Conservation (phyloP, 1,284 basidiomycete species). For the Kwoniella shivajii region DNA sequence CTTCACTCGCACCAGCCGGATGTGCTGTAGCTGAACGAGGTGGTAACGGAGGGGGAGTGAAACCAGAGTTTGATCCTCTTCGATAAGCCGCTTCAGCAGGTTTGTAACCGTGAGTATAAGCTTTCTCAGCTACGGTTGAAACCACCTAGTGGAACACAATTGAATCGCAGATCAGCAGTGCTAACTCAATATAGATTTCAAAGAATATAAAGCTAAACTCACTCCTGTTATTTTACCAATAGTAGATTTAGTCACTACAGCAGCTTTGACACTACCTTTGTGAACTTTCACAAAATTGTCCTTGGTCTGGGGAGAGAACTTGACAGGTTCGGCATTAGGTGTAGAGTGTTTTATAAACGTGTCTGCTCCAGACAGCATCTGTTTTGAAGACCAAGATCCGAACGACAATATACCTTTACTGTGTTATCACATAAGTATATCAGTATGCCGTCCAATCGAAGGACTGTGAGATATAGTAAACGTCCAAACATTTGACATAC, state of each 20-base stretch:
- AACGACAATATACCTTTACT: conserved; percentile 71
- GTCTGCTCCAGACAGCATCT: conserved; percentile 65
- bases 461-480: neutral
- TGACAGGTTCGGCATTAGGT: conserved; percentile 60
- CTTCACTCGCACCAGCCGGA: neutral
- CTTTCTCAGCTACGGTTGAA: conserved; percentile 35
- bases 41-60: conserved; percentile 11
- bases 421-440: neutral
- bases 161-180: neutral
- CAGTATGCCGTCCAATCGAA: neutral
- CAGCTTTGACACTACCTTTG: conserved; percentile 66
- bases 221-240: conserved; percentile 65
- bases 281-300: conserved; percentile 65
- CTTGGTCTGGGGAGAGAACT: conserved; percentile 65
- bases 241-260: conserved; percentile 67
- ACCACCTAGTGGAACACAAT: conserved; percentile 31
- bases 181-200: too few species aligned
- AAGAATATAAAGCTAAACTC: too few species aligned
- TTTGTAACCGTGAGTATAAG: conserved; percentile 27
- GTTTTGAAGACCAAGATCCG: conserved; percentile 65
- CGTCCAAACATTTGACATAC: conserved; percentile 52
- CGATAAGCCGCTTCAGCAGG: conserved; percentile 26
- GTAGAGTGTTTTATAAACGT: conserved; percentile 65
- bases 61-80: conserved; percentile 8
- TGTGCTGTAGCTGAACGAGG: conserved; percentile 4